Evolutionary conservation across 129 eudicot genomes (phyloP), one percentile per base, ranked within the genome.

Genomic region (Flaveria bidentis): DNA sequence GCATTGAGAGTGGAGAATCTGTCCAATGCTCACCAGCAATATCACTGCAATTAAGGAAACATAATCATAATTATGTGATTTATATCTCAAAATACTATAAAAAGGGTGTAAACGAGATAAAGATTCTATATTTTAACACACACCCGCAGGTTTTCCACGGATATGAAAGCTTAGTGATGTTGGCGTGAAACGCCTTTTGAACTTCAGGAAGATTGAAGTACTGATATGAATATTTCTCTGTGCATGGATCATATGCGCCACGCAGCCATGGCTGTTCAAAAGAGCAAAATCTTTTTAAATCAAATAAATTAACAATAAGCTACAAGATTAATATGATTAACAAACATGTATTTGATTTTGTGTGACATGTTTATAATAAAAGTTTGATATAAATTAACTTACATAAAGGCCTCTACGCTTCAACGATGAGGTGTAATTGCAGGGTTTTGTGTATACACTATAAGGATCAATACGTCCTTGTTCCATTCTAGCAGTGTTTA

Each of bases 221-320:
- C 26, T 68, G 46, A 58, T 78, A 74, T 33, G 99, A 82, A 73
- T 94, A 85, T 78, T 85, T 85, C 77, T 87, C 99, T 0, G 99
- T 91, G 72, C 99, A 94, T 25, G 99, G 99, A 71, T 94, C 99
- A 76, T 94, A 94, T 5, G 92, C 97, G 88, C 93, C 91, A 6
- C 83, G 82, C 96, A 89, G 87, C 99, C 99, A 91, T 57, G 99
- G 96, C 99, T 94, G 81, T 50, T 30, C n/a, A 47, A 50, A 2
- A 20, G 16, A 18, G 17, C 58, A 18, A 28, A 51, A 28, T 8
- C 30, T 18, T 25, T 60, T 20, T 44, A 33, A 6, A 41, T 51
- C 20, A 13, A 58, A 10, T 3, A 20, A 20, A 20, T 20, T 20
- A 45, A 10, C 11, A 45, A 45, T 45, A 45, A 45, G 49, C 14